Evolutionary conservation across 2,329 filamentous ascomycete genomes (phyloP), one percentile per base, ranked within the genome.

Genomic region (Trichoderma cornu-damae): DNA sequence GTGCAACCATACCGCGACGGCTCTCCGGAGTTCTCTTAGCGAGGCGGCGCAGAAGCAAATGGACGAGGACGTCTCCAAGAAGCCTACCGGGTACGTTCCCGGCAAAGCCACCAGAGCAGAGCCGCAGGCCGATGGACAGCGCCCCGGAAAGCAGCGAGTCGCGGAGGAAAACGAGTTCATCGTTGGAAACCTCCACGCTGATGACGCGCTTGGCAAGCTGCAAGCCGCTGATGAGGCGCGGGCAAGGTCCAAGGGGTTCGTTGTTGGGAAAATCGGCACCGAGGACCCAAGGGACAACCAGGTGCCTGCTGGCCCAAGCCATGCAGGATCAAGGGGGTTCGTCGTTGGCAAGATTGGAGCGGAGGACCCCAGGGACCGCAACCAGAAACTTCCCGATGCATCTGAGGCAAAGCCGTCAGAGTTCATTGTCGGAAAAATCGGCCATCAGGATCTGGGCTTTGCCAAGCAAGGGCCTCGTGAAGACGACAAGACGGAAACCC

Each of bases 1-100:
- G 4, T 96, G 91, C 70, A 86, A 89, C 65, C 77, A 74, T 58
- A 79, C 81, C 1, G 77, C 77, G 0, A 69, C 70, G 9, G 64
- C 64, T 4, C 40, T 66, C 18, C 57, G 62, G 5, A 61, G 67
- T 47, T 61, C 61, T 20, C 64, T 71, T 14, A 77, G 71, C 52
- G 52, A 64, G 14, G 68, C 71, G 28, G 72, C 71, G 0, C 69
- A 74, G 64, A 62, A 69, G 11, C 70, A 72, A 51, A 50, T 71
- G 4, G 71, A 74, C 1, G 64, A 68, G 9, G 67, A 67, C 1
- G 65, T 66, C 3, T 48, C 61, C 2, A 57, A 62, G 4, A 63
- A 70, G 9, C 67, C 71, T 1, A 32, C 65, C 40, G 71, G 69
- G 2, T 70, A 65, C 44, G 18, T 47, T 9, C 30, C 47, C 7